Conservation (phyloP, 2,329 filamentous ascomycete genomes). For the Trichoderma asperellum region DNA sequence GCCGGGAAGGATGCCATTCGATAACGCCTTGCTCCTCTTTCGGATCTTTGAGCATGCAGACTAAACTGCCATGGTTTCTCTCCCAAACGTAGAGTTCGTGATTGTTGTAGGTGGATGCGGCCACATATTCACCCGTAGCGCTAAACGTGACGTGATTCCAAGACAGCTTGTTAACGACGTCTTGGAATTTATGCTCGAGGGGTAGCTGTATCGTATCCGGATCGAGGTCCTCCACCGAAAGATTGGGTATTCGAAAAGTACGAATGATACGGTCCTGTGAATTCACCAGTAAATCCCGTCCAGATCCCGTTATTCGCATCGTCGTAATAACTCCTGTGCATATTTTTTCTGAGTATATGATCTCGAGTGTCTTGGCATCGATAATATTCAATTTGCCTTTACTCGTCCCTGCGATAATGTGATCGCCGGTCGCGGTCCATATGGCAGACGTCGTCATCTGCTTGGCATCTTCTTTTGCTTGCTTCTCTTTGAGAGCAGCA, state of each 20-base stretch:
- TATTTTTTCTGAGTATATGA: conserved; percentile 87
- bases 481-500: conserved; percentile 74
- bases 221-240: conserved; percentile 69
- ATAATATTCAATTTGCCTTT: conserved; percentile 98
- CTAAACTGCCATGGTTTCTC: conserved; percentile 85
- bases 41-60: conserved; percentile 95
- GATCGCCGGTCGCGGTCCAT: conserved; percentile 82
- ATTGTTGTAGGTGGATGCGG: conserved; percentile 96
- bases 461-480: conserved; percentile 88
- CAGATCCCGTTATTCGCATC: conserved; percentile 78
- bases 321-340: conserved; percentile 88
- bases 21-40: conserved; percentile 96
- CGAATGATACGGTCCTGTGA: conserved; percentile 93
- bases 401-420: conserved; percentile 90
- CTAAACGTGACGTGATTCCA: conserved; percentile 99
- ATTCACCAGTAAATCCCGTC: conserved; percentile 87
- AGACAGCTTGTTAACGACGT: conserved; percentile 89
- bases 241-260: conserved; percentile 85
- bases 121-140: conserved; percentile 91
- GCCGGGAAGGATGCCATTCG: conserved; percentile 92
- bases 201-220: conserved; percentile 85
- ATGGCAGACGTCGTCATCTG: conserved; percentile 92
- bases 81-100: conserved; percentile 99
- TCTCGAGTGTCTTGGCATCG: conserved; percentile 75
- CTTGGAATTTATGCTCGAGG: conserved; percentile 97